Conservation (phyloP, 2,329 filamentous ascomycete species). For the Camptophora hylomeconis region DNA sequence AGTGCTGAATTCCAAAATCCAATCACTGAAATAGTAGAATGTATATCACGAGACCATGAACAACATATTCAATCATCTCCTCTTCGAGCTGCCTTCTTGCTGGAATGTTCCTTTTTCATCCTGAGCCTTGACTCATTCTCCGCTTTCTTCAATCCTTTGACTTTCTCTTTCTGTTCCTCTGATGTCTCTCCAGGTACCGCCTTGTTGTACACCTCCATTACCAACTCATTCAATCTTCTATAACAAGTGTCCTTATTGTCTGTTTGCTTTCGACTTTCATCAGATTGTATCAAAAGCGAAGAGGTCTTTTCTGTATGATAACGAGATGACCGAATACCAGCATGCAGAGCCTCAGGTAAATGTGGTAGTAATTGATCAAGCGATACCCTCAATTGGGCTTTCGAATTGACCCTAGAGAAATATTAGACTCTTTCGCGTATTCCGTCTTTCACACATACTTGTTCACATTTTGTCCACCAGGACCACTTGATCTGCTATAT, state of each 20-base stretch:
- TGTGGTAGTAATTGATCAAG: slow-evolving; percentile 38
- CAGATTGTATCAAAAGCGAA: slow-evolving; percentile 47
- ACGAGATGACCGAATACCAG: slow-evolving; percentile 37
- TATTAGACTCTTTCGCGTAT: slow-evolving; percentile 2
- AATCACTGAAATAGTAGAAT: slow-evolving; percentile 6
- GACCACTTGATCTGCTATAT: slow-evolving; percentile 52
- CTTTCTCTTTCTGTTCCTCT: slow-evolving; percentile 39
- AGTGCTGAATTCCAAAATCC: slow-evolving; percentile 33
- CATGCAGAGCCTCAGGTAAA: slow-evolving; percentile 42
- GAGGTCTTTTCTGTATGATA: slow-evolving; percentile 42
- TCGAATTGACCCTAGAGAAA: slow-evolving; percentile 46
- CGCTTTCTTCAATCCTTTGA: slow-evolving; percentile 42
- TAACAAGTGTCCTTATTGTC: slow-evolving; percentile 49
- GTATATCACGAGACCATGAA: too few relatives aligned
- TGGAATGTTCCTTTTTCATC: slow-evolving; percentile 47
- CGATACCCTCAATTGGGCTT: slow-evolving; percentile 49
- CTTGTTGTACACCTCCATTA: slow-evolving; percentile 37
- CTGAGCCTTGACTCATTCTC: slow-evolving; percentile 46
- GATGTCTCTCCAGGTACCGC: slow-evolving; percentile 49
- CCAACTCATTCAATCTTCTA: slow-evolving; percentile 41
- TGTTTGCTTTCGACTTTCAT: slow-evolving; percentile 48
- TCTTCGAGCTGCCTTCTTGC: slow-evolving; percentile 39
- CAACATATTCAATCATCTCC: slow-evolving; percentile 7
- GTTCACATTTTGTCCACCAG: slow-evolving; percentile 57
- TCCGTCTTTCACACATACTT: slow-evolving; percentile 37